These are phyloP conservation scores for Phytophthora palmivora DNA, from an alignment of 352 stramenopile genomes.

Conservation along the genomic window DNA sequence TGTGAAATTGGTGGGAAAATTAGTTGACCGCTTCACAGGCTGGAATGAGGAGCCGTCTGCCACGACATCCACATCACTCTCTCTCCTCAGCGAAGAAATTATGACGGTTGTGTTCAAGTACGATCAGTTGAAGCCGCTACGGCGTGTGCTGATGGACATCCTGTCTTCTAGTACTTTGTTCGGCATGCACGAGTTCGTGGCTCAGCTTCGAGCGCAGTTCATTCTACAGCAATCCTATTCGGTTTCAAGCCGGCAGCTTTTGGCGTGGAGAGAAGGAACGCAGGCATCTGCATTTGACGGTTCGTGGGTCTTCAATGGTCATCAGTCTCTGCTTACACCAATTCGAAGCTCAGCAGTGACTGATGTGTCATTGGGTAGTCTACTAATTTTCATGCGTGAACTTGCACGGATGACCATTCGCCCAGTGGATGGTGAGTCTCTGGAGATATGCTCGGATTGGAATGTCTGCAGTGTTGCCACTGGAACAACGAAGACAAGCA, in stretches of 20 bases:
- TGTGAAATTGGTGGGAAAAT: conserved; percentile 34
- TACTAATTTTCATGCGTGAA: conserved; percentile 44
- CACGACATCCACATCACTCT: conserved; percentile 22
- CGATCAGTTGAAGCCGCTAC: conserved; percentile 38
- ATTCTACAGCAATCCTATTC: conserved; percentile 21
- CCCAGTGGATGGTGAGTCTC: conserved; percentile 22
- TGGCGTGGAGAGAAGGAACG: conserved; percentile 1
- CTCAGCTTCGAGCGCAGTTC: conserved; percentile 45
- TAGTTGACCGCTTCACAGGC: conserved; percentile 34
- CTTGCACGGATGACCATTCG: conserved; percentile 34
- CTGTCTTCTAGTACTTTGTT: conserved; percentile 43
- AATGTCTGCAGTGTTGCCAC: conserved; percentile 16
- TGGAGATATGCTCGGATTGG: conserved; percentile 33
- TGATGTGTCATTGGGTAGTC: conserved; percentile 28
- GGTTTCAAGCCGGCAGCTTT: neutral
- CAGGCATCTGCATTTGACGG: conserved; percentile 34
- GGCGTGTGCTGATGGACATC: conserved; percentile 31
- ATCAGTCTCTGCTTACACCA: conserved; percentile 23
- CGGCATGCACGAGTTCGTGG: conserved; percentile 45
- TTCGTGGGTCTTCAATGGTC: conserved; percentile 36
- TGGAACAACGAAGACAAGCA: neutral
- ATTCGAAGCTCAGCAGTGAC: conserved; percentile 16
- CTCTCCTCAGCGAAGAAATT: conserved; percentile 43
- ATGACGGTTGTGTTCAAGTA: conserved; percentile 46
- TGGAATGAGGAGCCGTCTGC: conserved; percentile 11